These are phyloP conservation scores for Plasmodium knowlesi DNA, from an alignment of 169 alveolate genomes.

Conservation along the genomic window DNA sequence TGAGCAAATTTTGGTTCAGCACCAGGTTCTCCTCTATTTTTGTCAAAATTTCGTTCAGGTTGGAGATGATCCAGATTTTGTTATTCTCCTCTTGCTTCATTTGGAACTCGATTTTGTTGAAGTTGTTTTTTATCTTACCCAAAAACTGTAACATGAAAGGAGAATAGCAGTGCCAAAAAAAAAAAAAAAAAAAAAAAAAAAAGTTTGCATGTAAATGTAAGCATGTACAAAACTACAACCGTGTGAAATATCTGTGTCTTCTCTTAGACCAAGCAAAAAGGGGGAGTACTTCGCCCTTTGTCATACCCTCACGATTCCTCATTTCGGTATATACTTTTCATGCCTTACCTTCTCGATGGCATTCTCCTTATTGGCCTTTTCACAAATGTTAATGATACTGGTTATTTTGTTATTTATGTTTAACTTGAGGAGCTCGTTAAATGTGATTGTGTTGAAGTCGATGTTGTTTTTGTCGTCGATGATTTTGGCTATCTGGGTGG, in stretches of 20 bases:
- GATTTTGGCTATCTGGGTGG: conserved; percentile 46
- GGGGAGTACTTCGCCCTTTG: neutral
- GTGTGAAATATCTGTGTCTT: neutral
- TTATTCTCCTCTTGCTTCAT: conserved; percentile 72
- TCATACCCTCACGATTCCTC: neutral
- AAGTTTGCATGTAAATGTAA: neutral
- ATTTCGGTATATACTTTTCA: neutral
- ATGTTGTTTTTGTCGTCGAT: conserved; percentile 54
- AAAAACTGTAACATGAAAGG: conserved; percentile 4
- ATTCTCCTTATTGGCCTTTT: conserved; percentile 73
- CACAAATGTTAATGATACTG: conserved; percentile 65
- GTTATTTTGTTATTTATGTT: conserved; percentile 66
- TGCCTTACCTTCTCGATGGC: conserved; percentile 65
- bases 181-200: too few species aligned
- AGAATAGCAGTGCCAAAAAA: neutral
- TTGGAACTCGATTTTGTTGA: conserved; percentile 63
- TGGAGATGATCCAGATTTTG: conserved; percentile 56
- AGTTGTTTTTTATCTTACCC: conserved; percentile 62
- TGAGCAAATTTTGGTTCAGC: conserved; percentile 46
- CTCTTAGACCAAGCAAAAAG: neutral
- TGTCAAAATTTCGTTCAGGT: conserved; percentile 64
- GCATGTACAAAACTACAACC: neutral
- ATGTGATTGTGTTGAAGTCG: conserved; percentile 69
- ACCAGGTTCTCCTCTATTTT: conserved; percentile 70
- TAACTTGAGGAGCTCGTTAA: conserved; percentile 50